phyloP scores from a whole-genome alignment of 2,329 filamentous ascomycete species.

The Torrubiella hemipterigena region DNA sequence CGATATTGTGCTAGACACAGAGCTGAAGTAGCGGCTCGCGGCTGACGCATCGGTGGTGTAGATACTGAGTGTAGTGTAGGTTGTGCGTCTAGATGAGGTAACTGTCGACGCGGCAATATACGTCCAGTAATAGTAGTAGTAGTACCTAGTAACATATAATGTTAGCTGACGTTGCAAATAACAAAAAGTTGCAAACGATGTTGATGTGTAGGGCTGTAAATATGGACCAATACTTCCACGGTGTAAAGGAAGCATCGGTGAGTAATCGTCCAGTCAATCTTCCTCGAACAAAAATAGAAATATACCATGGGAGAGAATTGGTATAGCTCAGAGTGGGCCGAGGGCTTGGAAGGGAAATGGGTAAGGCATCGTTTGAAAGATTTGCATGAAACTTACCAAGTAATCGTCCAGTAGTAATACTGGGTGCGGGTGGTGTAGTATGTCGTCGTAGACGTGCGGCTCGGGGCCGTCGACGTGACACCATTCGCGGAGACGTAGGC shows the following conservation, averaged over 20 bases:
- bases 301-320: too few species aligned
- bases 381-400: constrained; percentile 5
- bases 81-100: constrained; percentile 8
- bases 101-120: constrained; percentile 11
- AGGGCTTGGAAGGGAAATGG: too few species aligned
- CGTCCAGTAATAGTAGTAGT: constrained; percentile 13
- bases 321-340: too few species aligned
- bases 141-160: constrained; percentile 11
- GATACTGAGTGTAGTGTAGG: constrained; percentile 8
- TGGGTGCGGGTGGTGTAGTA: constrained; percentile 6
- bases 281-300: too few species aligned
- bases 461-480: constrained; percentile 9
- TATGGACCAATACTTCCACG: neutral
- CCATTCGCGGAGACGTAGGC: constrained; percentile 10
- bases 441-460: constrained; percentile 7
- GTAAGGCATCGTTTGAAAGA: too few species aligned
- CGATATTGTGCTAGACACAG: constrained; percentile 9
- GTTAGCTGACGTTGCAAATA: neutral
- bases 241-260: too few species aligned
- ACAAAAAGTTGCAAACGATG: neutral
- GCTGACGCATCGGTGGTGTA: constrained; percentile 10
- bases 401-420: constrained; percentile 13
- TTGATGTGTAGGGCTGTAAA: too few species aligned
- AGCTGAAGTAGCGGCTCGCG: constrained; percentile 9
- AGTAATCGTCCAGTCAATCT: too few species aligned